These are phyloP conservation scores for Clonostachys rosea DNA, from an alignment of 2,329 filamentous ascomycete species.

Conservation along the genomic window DNA sequence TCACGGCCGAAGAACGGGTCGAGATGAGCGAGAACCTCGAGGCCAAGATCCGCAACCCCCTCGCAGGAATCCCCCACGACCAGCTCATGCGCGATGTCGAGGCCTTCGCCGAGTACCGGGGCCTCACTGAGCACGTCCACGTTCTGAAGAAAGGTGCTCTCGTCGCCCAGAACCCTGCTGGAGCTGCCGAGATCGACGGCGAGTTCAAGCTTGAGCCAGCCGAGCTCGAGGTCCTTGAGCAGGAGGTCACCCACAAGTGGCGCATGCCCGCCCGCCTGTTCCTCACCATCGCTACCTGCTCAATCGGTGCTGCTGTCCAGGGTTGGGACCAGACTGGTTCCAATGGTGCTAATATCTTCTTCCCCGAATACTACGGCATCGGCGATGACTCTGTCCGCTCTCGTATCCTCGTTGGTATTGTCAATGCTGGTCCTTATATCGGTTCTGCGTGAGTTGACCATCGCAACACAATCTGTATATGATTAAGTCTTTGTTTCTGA, in stretches of 20 bases:
- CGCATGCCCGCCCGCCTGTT: constrained; percentile 56
- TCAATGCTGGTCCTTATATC: constrained; percentile 55
- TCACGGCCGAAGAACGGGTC: constrained; percentile 20
- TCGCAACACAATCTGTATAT: not conserved
- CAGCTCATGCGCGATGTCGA: constrained; percentile 55
- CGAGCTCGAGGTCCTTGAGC: constrained; percentile 52
- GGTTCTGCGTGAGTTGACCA: constrained; percentile 31
- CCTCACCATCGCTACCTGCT: constrained; percentile 63
- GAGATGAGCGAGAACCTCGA: constrained; percentile 32
- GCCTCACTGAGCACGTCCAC: constrained; percentile 52
- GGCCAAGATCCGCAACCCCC: constrained; percentile 37
- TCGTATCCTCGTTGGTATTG: constrained; percentile 53
- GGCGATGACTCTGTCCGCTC: constrained; percentile 20
- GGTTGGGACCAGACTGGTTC: constrained; percentile 63
- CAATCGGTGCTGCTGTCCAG: constrained; percentile 63
- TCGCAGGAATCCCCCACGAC: constrained; percentile 41
- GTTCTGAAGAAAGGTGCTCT: constrained; percentile 53
- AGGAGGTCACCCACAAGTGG: constrained; percentile 64
- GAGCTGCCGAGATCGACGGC: constrained; percentile 48
- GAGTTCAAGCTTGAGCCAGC: constrained; percentile 49
- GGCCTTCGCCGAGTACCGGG: constrained; percentile 51
- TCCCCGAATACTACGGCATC: constrained; percentile 40
- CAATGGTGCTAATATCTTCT: constrained; percentile 59
- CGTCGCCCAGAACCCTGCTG: constrained; percentile 53
- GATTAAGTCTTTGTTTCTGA: not conserved